Percentiles rank a stretch among this genome's conserved stretches.
These are phyloP conservation scores for Gastrolobium villosum DNA, from an alignment of 306 rosid genomes.

Conservation along the genomic window DNA sequence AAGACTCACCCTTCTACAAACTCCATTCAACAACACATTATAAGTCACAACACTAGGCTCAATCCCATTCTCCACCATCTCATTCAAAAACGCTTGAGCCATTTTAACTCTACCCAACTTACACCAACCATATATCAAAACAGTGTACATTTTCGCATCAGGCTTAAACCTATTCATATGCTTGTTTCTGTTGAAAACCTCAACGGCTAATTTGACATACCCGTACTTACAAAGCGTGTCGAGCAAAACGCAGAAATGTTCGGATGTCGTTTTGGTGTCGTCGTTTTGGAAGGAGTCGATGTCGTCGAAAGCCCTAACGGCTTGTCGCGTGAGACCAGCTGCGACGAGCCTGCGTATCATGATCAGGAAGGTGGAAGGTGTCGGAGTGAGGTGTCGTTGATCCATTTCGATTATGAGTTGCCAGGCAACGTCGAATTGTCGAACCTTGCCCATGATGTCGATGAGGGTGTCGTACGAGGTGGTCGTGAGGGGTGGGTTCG, in stretches of 20 bases:
- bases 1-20: constrained; percentile 82
- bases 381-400: constrained; percentile 52
- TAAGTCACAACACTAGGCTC: constrained; percentile 88
- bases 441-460: constrained; percentile 77
- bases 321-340: constrained; percentile 86
- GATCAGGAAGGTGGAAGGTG: constrained; percentile 60
- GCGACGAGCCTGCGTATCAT: constrained; percentile 76
- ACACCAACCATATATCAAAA: constrained; percentile 91
- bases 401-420: constrained; percentile 83
- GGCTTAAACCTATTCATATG: constrained; percentile 43
- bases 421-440: constrained; percentile 86
- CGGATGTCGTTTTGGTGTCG: constrained; percentile 33
- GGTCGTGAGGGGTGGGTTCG: constrained; percentile 61
- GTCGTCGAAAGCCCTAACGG: constrained; percentile 78
- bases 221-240: constrained; percentile 92
- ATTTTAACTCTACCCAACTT: constrained; percentile 66
- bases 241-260: constrained; percentile 65
- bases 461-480: constrained; percentile 69
- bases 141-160: constrained; percentile 71
- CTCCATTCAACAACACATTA: constrained; percentile 83
- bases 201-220: constrained; percentile 66
- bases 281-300: constrained; percentile 53
- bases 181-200: constrained; percentile 68
- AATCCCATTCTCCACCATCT: constrained; percentile 71
- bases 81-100: constrained; percentile 65